Base-by-base conservation (phyloP, 2,329 filamentous ascomycete species). In the Colletotrichum godetiae region DNA sequence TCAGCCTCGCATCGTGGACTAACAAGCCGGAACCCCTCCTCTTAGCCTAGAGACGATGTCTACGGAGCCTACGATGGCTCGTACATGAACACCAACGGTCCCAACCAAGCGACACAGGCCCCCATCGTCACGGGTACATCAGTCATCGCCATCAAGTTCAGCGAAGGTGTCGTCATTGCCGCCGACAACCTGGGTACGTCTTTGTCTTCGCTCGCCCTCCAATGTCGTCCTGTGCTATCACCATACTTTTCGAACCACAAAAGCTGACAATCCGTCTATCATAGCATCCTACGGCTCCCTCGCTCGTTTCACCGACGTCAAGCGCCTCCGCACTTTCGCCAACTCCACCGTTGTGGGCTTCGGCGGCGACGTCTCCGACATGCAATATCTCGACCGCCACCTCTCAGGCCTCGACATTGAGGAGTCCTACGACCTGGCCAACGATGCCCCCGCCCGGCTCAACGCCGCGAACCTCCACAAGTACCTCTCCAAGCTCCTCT, bases 111-210 rank as follows among this genome's bases (percentile, higher is more conserved):
- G 85, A 98, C 97, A 68, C 95, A 98, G 85, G 92, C 92, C 37
- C 97, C 97, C 79, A 93, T 97, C 77, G 97, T 99, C 75, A 99
- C 97, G 65, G 97, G 97, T 81, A 98, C 97, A 62, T 98, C 97
- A 66, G 97, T 99, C 76, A 86, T 99, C 70, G 97, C 93, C 76
- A 90, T 98, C 82, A 98, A 98, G 88, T 99, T 95, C 89, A 96
- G 95, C 81, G 94, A 95, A 78, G 97, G 97, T 81, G 95, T 99
- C 76, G 95, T 97, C 80, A 96, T 99, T 82, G 97, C 96, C 65
- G 95, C 97, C 79, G 97, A 99, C 85, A 99, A 98, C 87, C 87
- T 99, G 76, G 95, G 95, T 97, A 88, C 68, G 88, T 49, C 37
- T 27, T 76, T 8, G 35, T 15, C 53, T 29, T 63, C 61, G 62